Conservation (phyloP, 768 basidiomycete species). For the Cantharellus cinnabarinus region DNA sequence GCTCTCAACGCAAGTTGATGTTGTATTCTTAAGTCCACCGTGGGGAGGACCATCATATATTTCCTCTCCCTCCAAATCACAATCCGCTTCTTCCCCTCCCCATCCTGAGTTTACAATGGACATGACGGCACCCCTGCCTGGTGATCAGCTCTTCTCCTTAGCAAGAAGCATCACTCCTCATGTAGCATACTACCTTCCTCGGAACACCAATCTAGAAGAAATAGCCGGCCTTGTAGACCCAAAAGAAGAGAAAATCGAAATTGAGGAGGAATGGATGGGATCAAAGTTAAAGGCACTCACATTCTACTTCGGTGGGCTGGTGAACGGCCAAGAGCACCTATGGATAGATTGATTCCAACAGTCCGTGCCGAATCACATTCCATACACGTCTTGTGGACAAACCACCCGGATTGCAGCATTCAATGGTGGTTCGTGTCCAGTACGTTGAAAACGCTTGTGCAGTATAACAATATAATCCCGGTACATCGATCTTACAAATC, state of each 20-base stretch:
- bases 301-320: constrained; percentile 82
- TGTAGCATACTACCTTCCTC: constrained; percentile 77
- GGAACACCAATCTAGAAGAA: constrained; percentile 58
- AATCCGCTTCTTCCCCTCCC: constrained; percentile 6
- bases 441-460: too few species aligned
- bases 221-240: constrained; percentile 30
- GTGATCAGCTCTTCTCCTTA: constrained; percentile 60
- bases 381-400: too few species aligned
- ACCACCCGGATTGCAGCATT: too few species aligned
- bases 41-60: constrained; percentile 83
- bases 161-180: constrained; percentile 53
- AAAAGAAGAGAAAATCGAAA: constrained; percentile 47
- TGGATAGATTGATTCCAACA: constrained; percentile 12
- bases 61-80: constrained; percentile 16
- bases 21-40: constrained; percentile 83
- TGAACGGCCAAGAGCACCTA: constrained; percentile 39
- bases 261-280: constrained; percentile 96
- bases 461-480: too few species aligned
- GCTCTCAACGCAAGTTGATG: constrained; percentile 40
- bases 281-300: constrained; percentile 83
- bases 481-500: too few species aligned
- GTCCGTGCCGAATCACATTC: too few species aligned
- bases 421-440: too few species aligned
- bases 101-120: constrained; percentile 48
- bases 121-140: constrained; percentile 60